These are phyloP conservation scores for Lasiodiplodia sp. DNA, from an alignment of 2,329 filamentous ascomycete genomes.

Conservation along the genomic window DNA sequence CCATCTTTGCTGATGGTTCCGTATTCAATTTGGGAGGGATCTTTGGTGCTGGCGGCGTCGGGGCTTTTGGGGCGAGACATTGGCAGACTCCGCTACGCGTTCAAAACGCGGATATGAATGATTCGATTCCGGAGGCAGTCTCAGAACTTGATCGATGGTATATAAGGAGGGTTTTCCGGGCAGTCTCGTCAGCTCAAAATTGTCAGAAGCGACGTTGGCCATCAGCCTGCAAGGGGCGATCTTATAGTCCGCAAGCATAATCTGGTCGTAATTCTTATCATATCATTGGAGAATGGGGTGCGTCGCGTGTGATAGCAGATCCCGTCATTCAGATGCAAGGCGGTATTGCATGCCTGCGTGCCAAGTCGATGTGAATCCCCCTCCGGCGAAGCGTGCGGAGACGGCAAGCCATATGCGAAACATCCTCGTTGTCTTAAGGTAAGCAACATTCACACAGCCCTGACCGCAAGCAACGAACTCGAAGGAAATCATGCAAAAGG, in stretches of 20 bases:
- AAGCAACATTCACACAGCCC: neutral
- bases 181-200: neutral
- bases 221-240: neutral
- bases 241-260: conserved; percentile 1
- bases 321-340: neutral
- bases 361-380: neutral
- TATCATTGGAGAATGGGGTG: conserved; percentile 20
- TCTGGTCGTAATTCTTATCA: neutral
- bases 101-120: no score
- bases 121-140: neutral
- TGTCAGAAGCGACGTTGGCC: neutral
- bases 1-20: neutral
- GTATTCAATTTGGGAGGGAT: neutral
- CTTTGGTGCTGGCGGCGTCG: conserved; percentile 12
- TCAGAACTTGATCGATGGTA: neutral
- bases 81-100: neutral
- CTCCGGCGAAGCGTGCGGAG: neutral
- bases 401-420: neutral
- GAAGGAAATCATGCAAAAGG: neutral
- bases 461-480: neutral
- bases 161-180: neutral
- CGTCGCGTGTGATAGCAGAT: neutral
- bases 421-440: neutral
- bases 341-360: neutral
- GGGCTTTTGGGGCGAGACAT: neutral